phyloP scores from a whole-genome alignment of 1,284 basidiomycete genomes.

The Filobasidium uniguttulatum region DNA sequence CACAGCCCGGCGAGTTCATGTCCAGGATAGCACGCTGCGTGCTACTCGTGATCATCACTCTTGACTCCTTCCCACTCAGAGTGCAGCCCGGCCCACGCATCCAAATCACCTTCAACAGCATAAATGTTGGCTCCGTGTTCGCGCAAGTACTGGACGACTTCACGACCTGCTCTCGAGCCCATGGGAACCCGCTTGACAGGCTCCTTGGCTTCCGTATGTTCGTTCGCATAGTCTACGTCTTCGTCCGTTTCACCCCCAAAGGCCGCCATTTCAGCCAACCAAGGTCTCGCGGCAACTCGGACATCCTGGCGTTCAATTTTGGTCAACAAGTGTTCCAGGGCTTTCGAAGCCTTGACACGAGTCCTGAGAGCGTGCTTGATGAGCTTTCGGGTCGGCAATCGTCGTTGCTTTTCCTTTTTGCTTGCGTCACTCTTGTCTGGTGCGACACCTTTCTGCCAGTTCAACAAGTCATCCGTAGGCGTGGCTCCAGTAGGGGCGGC shows the following conservation, averaged over 20 bases:
- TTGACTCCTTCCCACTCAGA: slow-evolving; percentile 1
- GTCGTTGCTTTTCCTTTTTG: slow-evolving; percentile 30
- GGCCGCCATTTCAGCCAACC: slow-evolving; percentile 30
- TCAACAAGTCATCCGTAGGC: slow-evolving; percentile 17
- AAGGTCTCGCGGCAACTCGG: slow-evolving; percentile 26
- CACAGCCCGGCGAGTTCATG: too few relatives aligned
- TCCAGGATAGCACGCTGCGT: too few relatives aligned
- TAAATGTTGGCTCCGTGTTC: slow-evolving; percentile 26
- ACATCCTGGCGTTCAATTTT: slow-evolving; percentile 43
- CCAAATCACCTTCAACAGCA: neutral
- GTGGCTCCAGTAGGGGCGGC: slow-evolving; percentile 29
- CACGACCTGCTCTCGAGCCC: slow-evolving; percentile 25
- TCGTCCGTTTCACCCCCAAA: slow-evolving; percentile 20
- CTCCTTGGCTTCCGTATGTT: slow-evolving; percentile 23
- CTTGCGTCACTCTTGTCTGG: slow-evolving; percentile 30
- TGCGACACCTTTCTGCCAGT: slow-evolving; percentile 20
- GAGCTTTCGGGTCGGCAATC: slow-evolving; percentile 60
- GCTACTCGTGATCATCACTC: too few relatives aligned
- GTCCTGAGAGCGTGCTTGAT: slow-evolving; percentile 72
- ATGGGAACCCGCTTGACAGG: slow-evolving; percentile 21
- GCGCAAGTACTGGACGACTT: slow-evolving; percentile 33
- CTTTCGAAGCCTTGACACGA: slow-evolving; percentile 59
- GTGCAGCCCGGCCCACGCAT: neutral
- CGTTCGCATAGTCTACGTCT: slow-evolving; percentile 15
- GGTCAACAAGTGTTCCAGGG: slow-evolving; percentile 55